Percentiles rank a stretch among this genome's conserved stretches.
phyloP scores from a whole-genome alignment of 805 yeast genomes.

The Suhomyces prunicola region DNA sequence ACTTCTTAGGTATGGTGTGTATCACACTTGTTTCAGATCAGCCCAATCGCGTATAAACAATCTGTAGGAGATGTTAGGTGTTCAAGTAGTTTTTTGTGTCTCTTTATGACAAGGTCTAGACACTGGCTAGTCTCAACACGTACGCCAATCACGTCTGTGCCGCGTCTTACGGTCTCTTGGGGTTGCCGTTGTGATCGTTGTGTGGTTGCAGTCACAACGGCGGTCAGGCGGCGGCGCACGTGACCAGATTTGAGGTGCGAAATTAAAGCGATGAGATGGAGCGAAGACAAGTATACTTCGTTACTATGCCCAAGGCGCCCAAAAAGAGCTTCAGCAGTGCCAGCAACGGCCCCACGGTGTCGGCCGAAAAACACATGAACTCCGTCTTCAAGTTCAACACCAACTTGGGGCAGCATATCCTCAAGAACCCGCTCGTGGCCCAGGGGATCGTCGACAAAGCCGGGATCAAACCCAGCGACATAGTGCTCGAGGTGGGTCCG shows the following conservation, averaged over 20 bases:
- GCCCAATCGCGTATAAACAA: not conserved
- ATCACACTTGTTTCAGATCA: not conserved
- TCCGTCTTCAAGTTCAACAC: conserved; percentile 96
- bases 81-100: too few species aligned
- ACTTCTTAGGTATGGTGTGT: too few species aligned
- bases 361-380: conserved; percentile 67
- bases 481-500: conserved; percentile 95
- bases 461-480: conserved; percentile 84
- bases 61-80: too few species aligned
- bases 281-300: not conserved
- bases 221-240: not conserved
- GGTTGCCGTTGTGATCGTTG: not conserved
- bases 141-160: not conserved
- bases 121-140: not conserved
- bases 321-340: conserved; percentile 57
- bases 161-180: not conserved
- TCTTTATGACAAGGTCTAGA: not conserved
- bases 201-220: not conserved
- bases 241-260: not conserved
- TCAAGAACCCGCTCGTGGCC: conserved; percentile 94
- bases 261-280: not conserved
- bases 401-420: conserved; percentile 92
- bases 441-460: conserved; percentile 99
- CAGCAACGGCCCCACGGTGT: conserved; percentile 51
- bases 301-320: conserved; percentile 57